Evolutionary conservation across 1,139 yeast genomes (phyloP), one percentile per base, ranked within the genome.

Genomic region (Candida gigantensis): DNA sequence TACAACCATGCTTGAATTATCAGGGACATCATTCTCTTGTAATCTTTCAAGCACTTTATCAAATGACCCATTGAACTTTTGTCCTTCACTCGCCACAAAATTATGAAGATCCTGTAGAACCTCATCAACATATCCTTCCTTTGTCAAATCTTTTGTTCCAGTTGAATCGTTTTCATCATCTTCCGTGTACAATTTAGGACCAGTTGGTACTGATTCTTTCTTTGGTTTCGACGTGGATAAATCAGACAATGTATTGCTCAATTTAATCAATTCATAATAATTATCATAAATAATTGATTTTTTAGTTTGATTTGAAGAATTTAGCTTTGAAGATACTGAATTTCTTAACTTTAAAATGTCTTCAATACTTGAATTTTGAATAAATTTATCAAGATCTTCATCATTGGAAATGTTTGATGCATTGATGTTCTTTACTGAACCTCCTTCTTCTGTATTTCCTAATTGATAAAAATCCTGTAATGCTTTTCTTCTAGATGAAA

Each of bases 281-380:
- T 71, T 70, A 41, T 70, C 72, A 46, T 71, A 71, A 10, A 71
- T 67, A n/a, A 71, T 68, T 14, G 74, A 61, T 40, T 71, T 71
- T 50, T 67, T 68, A 27, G 60, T 65, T 65, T 63, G 68, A 39
- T 65, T 72, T 34, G 65, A 71, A 7, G 70, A 56, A 37, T 62
- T 65, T 35, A 68, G 52, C 34, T 58, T 53, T 35, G 50, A 50
- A 18, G 61, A 57, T 11, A 68, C 57, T 11, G 55, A 42, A 41
- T 68, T 71, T 20, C 75, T 53, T 18, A 64, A 51, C 37, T 55
- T 56, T 16, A 71, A 50, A 13, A 71, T 66, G 11, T 69, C 70
- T 28, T 58, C 60, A 2, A 66, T 58, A 2, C 65, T 57, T 1
- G 65, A 55, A 0, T 46, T 49, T 9, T 53, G 49, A 13, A 79